Base-by-base conservation (phyloP, 2,329 filamentous ascomycete genomes). In the Cladosporium cucumerinum region DNA sequence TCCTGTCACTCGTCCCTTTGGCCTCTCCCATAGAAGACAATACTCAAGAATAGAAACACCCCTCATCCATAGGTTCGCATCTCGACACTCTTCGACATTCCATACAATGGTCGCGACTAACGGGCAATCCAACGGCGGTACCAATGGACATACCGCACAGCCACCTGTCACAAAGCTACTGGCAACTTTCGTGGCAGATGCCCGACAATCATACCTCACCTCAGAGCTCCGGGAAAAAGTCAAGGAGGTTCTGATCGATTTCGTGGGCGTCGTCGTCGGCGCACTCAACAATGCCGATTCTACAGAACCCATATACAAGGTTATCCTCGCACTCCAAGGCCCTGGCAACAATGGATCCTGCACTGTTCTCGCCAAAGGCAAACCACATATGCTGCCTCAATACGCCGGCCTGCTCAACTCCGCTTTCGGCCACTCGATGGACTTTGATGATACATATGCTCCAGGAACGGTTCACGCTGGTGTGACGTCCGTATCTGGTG, bases 391-490 rank as follows among this genome's bases (percentile, higher is more conserved):
- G 66, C 71, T 77, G 14, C 75, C 75, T 2, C 78, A 79, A 25
- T 78, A 78, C 57, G 79, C 79, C 1, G 77, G 74, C 0, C 71
- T 81, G 12, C 67, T 81, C 25, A 81, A 81, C 62, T 79, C 77
- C 5, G 73, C 78, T 0, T 75, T 81, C 39, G 77, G 76, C 10
- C 80, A 82, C 69, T 78, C 76, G 3, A 72, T 80, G 58, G 80
- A 81, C 67, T 81, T 81, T 68, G 80, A 81, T 68, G 79, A 82
- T 67, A 82, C 79, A 2, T 78, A 79, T 64, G 78, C 78, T 2
- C 68, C 72, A 2, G 78, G 77, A 1, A 77, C 78, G 18, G 69
- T 81, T 18, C 79, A 82, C 66, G 74, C 78, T 0, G 79, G 80
- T 30, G 75, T 78, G 0, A 78, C 78, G 0, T 72, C 78, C 18